phyloP scores from a whole-genome alignment of 1,284 basidiomycete genomes.

The Uromyces viciae-fabae region DNA sequence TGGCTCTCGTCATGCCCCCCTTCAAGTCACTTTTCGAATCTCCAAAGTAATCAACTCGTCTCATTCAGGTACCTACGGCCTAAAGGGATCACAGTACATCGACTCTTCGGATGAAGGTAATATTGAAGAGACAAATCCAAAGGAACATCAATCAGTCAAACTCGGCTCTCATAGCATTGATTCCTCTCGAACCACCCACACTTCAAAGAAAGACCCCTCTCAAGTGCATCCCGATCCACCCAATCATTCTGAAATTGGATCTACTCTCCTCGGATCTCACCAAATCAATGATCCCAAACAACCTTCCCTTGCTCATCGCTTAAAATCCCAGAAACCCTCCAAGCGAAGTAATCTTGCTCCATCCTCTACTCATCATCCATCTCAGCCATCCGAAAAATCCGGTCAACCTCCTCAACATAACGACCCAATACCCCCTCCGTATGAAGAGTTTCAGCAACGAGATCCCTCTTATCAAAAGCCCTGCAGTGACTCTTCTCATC shows the following conservation, averaged over 20 bases:
- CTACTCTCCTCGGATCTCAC: no score
- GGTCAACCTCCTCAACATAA: no score
- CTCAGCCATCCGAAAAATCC: no score
- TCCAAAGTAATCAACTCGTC: neutral
- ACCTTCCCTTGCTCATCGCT: no score
- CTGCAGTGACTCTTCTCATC: no score
- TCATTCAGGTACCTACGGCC: conserved; percentile 31
- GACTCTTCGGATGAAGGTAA: conserved; percentile 5
- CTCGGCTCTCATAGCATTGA: neutral
- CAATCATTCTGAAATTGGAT: neutral
- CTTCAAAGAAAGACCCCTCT: neutral
- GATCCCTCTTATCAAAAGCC: no score
- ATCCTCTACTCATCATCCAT: no score
- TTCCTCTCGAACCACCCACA: neutral
- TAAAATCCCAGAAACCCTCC: no score
- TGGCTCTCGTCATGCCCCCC: conserved; percentile 14
- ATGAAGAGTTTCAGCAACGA: no score
- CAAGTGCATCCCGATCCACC: neutral
- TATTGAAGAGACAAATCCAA: neutral
- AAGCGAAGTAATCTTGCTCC: no score
- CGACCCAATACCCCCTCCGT: no score
- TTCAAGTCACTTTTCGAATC: conserved; percentile 31
- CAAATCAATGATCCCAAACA: no score
- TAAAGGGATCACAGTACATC: conserved; percentile 2
- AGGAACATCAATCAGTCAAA: neutral